Base-by-base conservation (phyloP, 768 basidiomycete species). In the Hydnomerulius pinastri region DNA sequence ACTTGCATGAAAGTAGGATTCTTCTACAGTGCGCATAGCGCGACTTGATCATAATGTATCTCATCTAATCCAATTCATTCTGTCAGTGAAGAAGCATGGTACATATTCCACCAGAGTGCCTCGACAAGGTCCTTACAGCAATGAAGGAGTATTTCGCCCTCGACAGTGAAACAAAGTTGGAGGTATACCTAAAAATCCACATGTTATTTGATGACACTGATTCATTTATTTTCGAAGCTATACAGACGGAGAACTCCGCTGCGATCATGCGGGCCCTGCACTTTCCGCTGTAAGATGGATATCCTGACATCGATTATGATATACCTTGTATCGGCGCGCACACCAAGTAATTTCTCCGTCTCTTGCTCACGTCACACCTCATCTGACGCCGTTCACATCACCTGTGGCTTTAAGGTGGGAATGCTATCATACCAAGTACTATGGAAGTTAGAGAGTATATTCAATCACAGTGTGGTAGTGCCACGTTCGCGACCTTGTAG, bases 401-500 rank as follows among this genome's bases (percentile, higher is more conserved):
- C 24, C 1, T 51, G 2, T 39, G 78, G 78, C 53, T 77, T 71
- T 44, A 73, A 79, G 70, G 77, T 75, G 48, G 42, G 67, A 21
- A 13, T 17, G 8, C 25, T n/a, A 7, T 21, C 17, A 15, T 6
- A 15, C 2, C 27, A n/a, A n/a, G 3, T 24, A 4, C 7, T 38
- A n/a, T n/a, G n/a, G n/a, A n/a, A n/a, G n/a, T n/a, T n/a, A n/a
- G n/a, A n/a, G n/a, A n/a, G n/a, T n/a, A n/a, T n/a, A 50, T 17
- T 10, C 12, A 1, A 27, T 7, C 4, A 28, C 12, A 2, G 17
- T 6, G 35, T 54, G 9, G 5, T 44, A 92, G 86, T 90, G 88
- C 64, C n/a, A n/a, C n/a, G n/a, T 92, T 94, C 66, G 92, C 92
- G 0, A 87, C 96, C 30, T 78, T 97, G 2, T 90, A 85, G 81